Base-by-base conservation (phyloP, 345 rosid species). In the Rhizophora apiculata region DNA sequence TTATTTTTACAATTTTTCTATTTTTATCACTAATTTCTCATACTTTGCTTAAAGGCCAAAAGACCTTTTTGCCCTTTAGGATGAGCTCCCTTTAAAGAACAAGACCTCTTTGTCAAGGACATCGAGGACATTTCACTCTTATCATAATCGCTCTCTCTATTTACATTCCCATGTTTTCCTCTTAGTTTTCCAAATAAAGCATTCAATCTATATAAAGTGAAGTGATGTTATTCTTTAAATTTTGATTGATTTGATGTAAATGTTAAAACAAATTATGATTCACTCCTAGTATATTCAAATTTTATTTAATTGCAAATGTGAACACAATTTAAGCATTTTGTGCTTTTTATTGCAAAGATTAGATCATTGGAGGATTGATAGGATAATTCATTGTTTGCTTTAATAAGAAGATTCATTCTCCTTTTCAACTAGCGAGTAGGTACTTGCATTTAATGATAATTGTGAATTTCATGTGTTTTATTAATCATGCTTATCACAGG, bases 381-480 rank as follows among this genome's bases (percentile, higher is more conserved):
- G 97, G 85, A 88, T 95, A 84, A 85, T 95, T 67, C 84, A 96
- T 69, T 89, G 96, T n/a, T 92, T 97, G 20, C 88, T 92, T 79
- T 84, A 83, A 75, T 95, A 96, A 70, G 96, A 89, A 87, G 99
- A 97, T 87, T 22, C 24, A 64, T 39, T 39, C 26, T 2, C 46
- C 26, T 49, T 63, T 20, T 18, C 10, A 21, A 9, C 6, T 52
- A 8, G 8, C 2, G 8, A 18, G 19, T 52, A 9, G 2, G 8
- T 9, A 21, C 19, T 6, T 6, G 8, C 34, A 31, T 52, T 6
- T 52, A 52, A 1, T 52, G 24, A 52, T 18, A 52, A 20, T 6
- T 46, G 56, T 3, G 24, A 32, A 27, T 69, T 8, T 53, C 63
- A 52, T 60, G 1, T 27, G 20, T 29, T 57, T 67, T 34, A 58